Conservation (phyloP, 2,329 filamentous ascomycete genomes). For the Bimuria novae-zelandiae region DNA sequence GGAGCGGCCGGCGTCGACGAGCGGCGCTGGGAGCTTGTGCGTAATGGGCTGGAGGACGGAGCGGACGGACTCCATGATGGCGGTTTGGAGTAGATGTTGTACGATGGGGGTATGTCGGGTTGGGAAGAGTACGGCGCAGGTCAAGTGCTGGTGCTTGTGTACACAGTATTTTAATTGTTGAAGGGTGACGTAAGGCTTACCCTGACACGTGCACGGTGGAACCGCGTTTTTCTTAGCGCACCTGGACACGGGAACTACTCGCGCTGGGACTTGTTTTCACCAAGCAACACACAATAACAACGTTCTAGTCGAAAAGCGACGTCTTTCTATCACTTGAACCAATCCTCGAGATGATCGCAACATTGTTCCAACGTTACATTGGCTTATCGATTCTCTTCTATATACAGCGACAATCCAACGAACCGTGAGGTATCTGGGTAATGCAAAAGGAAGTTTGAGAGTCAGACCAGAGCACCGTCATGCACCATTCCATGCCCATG, state of each 20-base stretch:
- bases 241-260: too few species aligned
- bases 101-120: background rate
- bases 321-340: background rate
- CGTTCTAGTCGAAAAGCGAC: too few species aligned
- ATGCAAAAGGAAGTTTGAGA: background rate
- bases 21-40: conserved; percentile 49
- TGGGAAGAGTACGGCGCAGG: background rate
- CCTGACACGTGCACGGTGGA: background rate
- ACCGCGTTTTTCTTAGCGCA: too few species aligned
- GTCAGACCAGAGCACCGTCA: conserved; percentile 6
- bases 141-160: background rate
- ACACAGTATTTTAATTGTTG: background rate
- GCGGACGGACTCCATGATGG: conserved; percentile 52
- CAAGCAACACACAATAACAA: too few species aligned
- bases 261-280: too few species aligned
- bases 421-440: conserved; percentile 3
- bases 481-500: conserved; percentile 4
- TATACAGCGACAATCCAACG: background rate
- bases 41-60: conserved; percentile 51
- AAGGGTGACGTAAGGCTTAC: background rate
- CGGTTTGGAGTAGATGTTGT: background rate
- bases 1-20: conserved; percentile 39
- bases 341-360: background rate
- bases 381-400: background rate
- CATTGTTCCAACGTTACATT: conserved; percentile 1